These are phyloP conservation scores for Talaromyces sp. DNA, from an alignment of 2,329 filamentous ascomycete genomes.

Conservation along the genomic window DNA sequence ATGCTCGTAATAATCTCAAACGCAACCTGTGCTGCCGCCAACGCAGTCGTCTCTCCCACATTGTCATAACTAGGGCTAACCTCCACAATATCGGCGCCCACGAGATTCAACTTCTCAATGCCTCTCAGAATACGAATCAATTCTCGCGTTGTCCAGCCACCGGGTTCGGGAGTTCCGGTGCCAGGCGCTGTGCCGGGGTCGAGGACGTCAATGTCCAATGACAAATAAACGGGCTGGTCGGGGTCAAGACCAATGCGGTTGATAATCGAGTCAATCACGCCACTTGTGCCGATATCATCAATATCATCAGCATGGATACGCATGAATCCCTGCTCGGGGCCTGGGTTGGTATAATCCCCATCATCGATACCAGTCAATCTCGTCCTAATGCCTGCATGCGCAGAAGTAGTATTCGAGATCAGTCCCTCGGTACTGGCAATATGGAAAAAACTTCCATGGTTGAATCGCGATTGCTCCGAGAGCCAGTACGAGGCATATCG, in stretches of 20 bases:
- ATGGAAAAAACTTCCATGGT: slow-evolving; percentile 91
- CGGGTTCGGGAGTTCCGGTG: slow-evolving; percentile 84
- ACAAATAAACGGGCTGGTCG: slow-evolving; percentile 75
- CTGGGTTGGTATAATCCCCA: slow-evolving; percentile 64
- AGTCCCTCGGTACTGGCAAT: slow-evolving; percentile 77
- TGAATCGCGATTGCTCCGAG: slow-evolving; percentile 69
- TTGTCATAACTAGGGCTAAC: slow-evolving; percentile 83
- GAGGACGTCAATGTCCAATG: slow-evolving; percentile 76
- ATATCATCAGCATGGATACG: slow-evolving; percentile 82
- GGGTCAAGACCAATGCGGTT: slow-evolving; percentile 61
- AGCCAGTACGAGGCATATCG: slow-evolving; percentile 75
- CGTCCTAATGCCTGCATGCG: slow-evolving; percentile 80
- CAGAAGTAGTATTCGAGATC: slow-evolving; percentile 68
- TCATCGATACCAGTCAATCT: slow-evolving; percentile 65
- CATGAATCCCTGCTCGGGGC: slow-evolving; percentile 73
- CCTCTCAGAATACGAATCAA: slow-evolving; percentile 78
- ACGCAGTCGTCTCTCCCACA: slow-evolving; percentile 71
- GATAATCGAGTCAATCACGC: slow-evolving; percentile 69
- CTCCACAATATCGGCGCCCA: slow-evolving; percentile 88
- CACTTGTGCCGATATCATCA: slow-evolving; percentile 71
- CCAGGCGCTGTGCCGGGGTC: slow-evolving; percentile 69
- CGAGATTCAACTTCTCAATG: slow-evolving; percentile 76
- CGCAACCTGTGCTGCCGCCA: slow-evolving; percentile 78
- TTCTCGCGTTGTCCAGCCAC: slow-evolving; percentile 87
- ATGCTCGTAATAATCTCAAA: slow-evolving; percentile 75